phyloP scores from a whole-genome alignment of 148 eudicot species.

The Vaccinium macrocarpon region DNA sequence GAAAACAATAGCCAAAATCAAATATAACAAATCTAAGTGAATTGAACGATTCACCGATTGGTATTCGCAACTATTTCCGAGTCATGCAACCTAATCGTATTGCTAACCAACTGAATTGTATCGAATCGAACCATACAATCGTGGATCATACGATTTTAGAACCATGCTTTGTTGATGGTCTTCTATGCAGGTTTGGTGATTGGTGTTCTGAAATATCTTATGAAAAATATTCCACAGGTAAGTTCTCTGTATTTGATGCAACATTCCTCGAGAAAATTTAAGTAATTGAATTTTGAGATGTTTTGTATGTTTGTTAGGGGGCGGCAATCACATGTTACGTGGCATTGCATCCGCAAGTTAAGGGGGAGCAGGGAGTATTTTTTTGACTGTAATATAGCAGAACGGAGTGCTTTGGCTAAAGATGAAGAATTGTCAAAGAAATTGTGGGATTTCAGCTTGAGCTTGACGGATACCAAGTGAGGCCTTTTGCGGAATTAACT shows the following conservation, averaged over 20 bases:
- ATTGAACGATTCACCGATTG: too few relatives aligned
- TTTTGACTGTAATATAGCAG: constrained; percentile 50
- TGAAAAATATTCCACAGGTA: constrained; percentile 69
- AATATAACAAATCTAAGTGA: too few relatives aligned
- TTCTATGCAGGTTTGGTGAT: not conserved
- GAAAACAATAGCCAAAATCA: too few relatives aligned
- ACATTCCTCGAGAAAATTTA: not conserved
- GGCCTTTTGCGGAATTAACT: too few relatives aligned
- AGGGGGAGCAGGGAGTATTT: constrained; percentile 62
- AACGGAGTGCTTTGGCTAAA: constrained; percentile 32
- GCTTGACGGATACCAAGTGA: constrained; percentile 30
- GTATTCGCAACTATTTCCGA: too few relatives aligned
- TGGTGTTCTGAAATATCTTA: constrained; percentile 44
- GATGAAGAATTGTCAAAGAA: constrained; percentile 52
- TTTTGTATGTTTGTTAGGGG: constrained; percentile 33
- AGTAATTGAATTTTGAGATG: not conserved
- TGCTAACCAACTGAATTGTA: too few relatives aligned
- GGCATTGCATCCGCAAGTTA: not conserved
- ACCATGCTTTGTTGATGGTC: not conserved
- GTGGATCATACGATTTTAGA: too few relatives aligned
- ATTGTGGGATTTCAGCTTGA: constrained; percentile 74
- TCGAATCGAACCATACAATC: not conserved
- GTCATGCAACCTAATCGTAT: too few relatives aligned
- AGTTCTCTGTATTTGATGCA: constrained; percentile 6
- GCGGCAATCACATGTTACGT: constrained; percentile 42